Percentiles rank a stretch among this genome's conserved stretches.
These are phyloP conservation scores for Mesotaenium endlicherianum DNA, from an alignment of 139 green algal species.

Conservation along the genomic window DNA sequence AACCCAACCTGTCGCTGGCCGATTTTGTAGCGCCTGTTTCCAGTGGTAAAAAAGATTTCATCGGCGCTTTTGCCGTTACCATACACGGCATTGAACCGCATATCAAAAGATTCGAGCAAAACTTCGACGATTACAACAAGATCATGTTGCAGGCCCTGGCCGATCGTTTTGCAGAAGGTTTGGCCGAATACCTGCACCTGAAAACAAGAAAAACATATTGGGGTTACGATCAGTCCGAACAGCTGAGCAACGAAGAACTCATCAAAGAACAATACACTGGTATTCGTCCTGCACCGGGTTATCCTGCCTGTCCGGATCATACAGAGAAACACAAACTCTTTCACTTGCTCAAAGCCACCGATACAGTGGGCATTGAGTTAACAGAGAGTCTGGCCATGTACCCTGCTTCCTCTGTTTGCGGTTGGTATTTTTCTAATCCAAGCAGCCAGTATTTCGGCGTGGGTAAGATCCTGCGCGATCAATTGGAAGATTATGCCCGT, in stretches of 20 bases:
- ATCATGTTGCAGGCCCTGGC: slow-evolving; percentile 98
- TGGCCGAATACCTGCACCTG: slow-evolving; percentile 93
- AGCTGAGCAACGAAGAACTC: slow-evolving; percentile 83
- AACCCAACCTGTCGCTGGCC: slow-evolving; percentile 82
- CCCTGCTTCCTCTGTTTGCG: slow-evolving; percentile 85
- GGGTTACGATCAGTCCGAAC: slow-evolving; percentile 90
- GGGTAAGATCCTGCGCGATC: slow-evolving; percentile 92
- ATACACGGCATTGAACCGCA: slow-evolving; percentile 86
- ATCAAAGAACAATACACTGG: slow-evolving; percentile 99
- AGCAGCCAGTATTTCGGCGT: slow-evolving; percentile 92
- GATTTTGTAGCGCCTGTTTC: slow-evolving; percentile 92
- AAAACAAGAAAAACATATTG: slow-evolving; percentile 80
- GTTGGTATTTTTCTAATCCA: slow-evolving; percentile 88
- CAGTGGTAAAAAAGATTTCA: slow-evolving; percentile 82
- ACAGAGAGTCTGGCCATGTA: slow-evolving; percentile 95
- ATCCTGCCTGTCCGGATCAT: slow-evolving; percentile 97
- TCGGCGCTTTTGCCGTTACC: slow-evolving; percentile 85
- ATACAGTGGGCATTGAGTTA: slow-evolving; percentile 76
- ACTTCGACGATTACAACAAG: slow-evolving; percentile 68
- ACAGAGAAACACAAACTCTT: slow-evolving; percentile 97
- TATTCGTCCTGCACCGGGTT: slow-evolving; percentile 93
- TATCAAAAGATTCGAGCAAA: slow-evolving; percentile 69
- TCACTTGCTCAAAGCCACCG: slow-evolving; percentile 79
- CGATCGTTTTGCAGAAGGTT: slow-evolving; percentile 92
- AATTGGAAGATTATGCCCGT: slow-evolving; percentile 82